Percentiles rank a stretch among this genome's conserved stretches.
Conservation (phyloP, 257 asterid species). For the Eustoma russellianum region DNA sequence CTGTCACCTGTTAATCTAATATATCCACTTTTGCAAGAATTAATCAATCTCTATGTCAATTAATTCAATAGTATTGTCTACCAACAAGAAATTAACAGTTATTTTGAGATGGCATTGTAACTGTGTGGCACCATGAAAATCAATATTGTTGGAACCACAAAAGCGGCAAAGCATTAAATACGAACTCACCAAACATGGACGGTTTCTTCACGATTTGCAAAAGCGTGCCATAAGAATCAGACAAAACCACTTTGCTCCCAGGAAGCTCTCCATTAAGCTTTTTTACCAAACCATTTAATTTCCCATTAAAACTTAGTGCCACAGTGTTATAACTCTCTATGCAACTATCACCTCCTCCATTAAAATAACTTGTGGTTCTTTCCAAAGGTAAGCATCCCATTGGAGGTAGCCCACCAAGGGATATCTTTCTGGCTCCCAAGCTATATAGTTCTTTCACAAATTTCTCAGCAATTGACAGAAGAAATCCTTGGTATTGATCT, state of each 20-base stretch:
- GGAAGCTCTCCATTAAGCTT: constrained; percentile 48
- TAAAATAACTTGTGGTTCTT: constrained; percentile 51
- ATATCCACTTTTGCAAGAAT: no score
- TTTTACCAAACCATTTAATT: constrained; percentile 30
- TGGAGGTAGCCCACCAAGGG: constrained; percentile 70
- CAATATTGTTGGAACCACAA: no score
- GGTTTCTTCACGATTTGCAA: constrained; percentile 46
- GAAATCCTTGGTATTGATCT: constrained; percentile 48
- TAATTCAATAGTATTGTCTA: no score
- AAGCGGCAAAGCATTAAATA: no score
- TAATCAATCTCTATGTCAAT: no score
- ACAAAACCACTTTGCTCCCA: constrained; percentile 47
- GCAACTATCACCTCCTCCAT: constrained; percentile 62
- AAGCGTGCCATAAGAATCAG: constrained; percentile 47
- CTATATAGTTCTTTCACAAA: constrained; percentile 44
- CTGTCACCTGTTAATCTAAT: no score
- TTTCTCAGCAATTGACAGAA: constrained; percentile 37
- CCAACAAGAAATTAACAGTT: no score
- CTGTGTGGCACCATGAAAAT: no score
- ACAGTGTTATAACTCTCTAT: constrained; percentile 53
- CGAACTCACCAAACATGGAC: constrained; percentile 45
- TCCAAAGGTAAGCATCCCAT: constrained; percentile 92
- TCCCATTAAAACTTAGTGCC: constrained; percentile 44
- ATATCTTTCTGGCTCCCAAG: constrained; percentile 64
- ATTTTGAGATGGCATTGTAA: no score